Percentiles rank a stretch among this genome's conserved stretches.
These are phyloP conservation scores for Oidiodendron maius DNA, from an alignment of 495 filamentous ascomycete genomes.

Conservation along the genomic window DNA sequence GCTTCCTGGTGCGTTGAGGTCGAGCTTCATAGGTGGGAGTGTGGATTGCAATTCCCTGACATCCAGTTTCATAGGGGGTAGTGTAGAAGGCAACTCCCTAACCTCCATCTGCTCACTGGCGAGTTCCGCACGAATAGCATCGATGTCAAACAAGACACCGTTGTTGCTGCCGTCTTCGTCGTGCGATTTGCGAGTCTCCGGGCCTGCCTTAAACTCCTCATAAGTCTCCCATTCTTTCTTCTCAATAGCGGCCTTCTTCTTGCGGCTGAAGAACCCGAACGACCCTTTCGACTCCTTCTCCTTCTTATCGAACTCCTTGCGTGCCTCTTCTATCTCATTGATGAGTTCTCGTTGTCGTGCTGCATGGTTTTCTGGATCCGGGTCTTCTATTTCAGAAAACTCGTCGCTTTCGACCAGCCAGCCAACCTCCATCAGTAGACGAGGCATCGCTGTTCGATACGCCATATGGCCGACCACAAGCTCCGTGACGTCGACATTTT, in stretches of 20 bases:
- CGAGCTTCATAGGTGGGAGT: constrained; percentile 80
- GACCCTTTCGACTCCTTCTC: constrained; percentile 52
- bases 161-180: constrained; percentile 42
- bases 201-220: constrained; percentile 45
- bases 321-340: constrained; percentile 90
- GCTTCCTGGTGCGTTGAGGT: constrained; percentile 39
- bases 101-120: constrained; percentile 61
- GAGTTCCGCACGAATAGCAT: constrained; percentile 84
- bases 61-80: constrained; percentile 84
- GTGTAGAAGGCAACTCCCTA: constrained; percentile 76
- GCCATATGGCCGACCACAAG: constrained; percentile 94
- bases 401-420: constrained; percentile 90
- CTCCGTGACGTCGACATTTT: constrained; percentile 85
- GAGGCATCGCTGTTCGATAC: constrained; percentile 88
- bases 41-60: constrained; percentile 76
- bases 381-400: constrained; percentile 95
- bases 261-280: constrained; percentile 76
- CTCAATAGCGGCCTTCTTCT: constrained; percentile 59
- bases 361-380: constrained; percentile 88
- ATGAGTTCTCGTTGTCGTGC: constrained; percentile 89
- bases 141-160: constrained; percentile 85
- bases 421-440: constrained; percentile 74
- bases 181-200: constrained; percentile 23
- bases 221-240: constrained; percentile 97
- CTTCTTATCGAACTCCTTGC: constrained; percentile 73